A percentile compares a stretch with the other conserved stretches of the same genome.
phyloP scores from a whole-genome alignment of 75 land plant species.

The Selaginella tamariscina region DNA sequence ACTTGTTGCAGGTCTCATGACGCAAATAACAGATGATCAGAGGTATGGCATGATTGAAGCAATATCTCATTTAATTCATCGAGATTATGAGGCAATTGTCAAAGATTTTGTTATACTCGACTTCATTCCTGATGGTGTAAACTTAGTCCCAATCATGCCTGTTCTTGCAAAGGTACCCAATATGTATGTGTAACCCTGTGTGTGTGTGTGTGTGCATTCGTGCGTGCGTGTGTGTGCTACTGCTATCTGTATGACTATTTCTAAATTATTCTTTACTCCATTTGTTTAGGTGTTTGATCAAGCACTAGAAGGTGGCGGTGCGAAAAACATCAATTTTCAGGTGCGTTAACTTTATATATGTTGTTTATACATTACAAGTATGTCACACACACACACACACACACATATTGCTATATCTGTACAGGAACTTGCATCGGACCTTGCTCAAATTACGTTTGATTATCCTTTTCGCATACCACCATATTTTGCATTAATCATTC shows the following conservation, averaged over 20 bases:
- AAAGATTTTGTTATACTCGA: constrained; percentile 93
- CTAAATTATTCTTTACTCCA: no score
- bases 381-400: no score
- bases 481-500: constrained; percentile 95
- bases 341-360: no score
- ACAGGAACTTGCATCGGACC: constrained; percentile 95
- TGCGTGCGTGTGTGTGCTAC: no score
- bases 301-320: constrained; percentile 99
- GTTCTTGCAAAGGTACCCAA: constrained; percentile 90
- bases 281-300: constrained; percentile 99
- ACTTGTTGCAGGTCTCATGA: constrained; percentile 67
- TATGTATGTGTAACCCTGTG: no score
- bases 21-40: constrained; percentile 89
- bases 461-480: constrained; percentile 99
- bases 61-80: constrained; percentile 92
- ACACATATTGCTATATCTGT: no score
- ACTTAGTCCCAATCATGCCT: constrained; percentile 87
- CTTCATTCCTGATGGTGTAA: constrained; percentile 95
- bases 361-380: no score
- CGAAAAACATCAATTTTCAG: constrained; percentile 97
- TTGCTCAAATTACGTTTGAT: constrained; percentile 99
- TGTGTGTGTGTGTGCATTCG: no score
- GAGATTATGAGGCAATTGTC: constrained; percentile 95
- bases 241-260: no score
- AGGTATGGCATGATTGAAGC: constrained; percentile 99